These are phyloP conservation scores for Xylaria sp. DNA, from an alignment of 2,329 filamentous ascomycete species.

Conservation along the genomic window DNA sequence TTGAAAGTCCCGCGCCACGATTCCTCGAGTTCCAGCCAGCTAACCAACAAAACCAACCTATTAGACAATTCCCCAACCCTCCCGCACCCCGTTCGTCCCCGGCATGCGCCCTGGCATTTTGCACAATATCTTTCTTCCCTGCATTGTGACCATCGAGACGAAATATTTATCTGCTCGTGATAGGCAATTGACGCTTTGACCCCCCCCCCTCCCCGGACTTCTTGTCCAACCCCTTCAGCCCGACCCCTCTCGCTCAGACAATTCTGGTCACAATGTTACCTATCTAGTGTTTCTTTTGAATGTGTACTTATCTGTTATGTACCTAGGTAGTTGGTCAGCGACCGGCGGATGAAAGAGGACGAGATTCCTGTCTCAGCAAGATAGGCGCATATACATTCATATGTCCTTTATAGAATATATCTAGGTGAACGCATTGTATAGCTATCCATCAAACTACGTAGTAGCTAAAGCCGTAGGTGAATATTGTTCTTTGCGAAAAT, in stretches of 20 bases:
- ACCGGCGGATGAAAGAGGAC: too few relatives aligned
- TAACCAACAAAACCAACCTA: conserved; percentile 3
- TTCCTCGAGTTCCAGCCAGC: neutral
- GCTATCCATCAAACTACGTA: too few relatives aligned
- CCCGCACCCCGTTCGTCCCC: neutral
- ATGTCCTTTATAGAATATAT: too few relatives aligned
- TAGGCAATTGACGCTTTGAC: neutral
- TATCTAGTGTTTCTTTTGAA: neutral
- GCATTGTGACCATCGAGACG: neutral
- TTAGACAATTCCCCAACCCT: neutral
- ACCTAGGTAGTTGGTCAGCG: too few relatives aligned
- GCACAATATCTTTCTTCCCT: neutral
- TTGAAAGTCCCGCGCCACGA: neutral
- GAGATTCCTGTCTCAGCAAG: too few relatives aligned
- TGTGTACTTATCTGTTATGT: neutral
- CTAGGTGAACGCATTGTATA: too few relatives aligned
- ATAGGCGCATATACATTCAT: too few relatives aligned
- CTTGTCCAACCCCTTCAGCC: neutral
- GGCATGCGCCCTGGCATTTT: neutral
- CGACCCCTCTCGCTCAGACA: neutral
- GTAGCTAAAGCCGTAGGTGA: too few relatives aligned
- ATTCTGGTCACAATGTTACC: neutral
- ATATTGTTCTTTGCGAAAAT: too few relatives aligned
- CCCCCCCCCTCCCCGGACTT: neutral
- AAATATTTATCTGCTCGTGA: conserved; percentile 7